A percentile compares a stretch with the other conserved stretches of the same genome.
These are phyloP conservation scores for Rhynchospora tenuis DNA, from an alignment of 176 grass and related monocot genomes.

Conservation along the genomic window DNA sequence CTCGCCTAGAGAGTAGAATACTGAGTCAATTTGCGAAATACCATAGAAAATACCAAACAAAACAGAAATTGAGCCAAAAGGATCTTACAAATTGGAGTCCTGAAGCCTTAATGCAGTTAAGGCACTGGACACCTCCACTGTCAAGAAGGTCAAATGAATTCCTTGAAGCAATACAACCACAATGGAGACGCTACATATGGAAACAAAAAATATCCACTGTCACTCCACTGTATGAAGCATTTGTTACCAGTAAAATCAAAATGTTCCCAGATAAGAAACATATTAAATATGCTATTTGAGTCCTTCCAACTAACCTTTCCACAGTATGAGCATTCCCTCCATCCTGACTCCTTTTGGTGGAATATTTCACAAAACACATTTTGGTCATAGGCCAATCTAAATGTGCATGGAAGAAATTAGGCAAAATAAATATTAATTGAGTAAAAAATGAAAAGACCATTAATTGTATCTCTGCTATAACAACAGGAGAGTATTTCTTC, in stretches of 20 bases:
- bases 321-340: constrained; percentile 95
- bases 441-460: not conserved
- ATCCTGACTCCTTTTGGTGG: constrained; percentile 96
- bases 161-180: constrained; percentile 91
- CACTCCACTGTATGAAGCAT: not conserved
- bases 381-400: constrained; percentile 85
- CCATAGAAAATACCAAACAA: not conserved
- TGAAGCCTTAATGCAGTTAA: constrained; percentile 68
- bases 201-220: not conserved
- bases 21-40: not conserved
- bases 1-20: not conserved
- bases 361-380: constrained; percentile 89
- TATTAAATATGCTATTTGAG: not conserved
- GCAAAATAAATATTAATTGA: not conserved
- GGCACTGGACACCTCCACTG: constrained; percentile 86
- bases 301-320: constrained; percentile 60
- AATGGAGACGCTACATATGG: constrained; percentile 89
- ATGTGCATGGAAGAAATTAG: constrained; percentile 6
- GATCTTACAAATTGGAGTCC: constrained; percentile 66
- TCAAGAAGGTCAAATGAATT: constrained; percentile 92
- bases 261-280: not conserved
- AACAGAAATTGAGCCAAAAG: constrained; percentile 4
- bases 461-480: not conserved
- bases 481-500: not conserved
- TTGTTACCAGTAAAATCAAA: not conserved